These are phyloP conservation scores for Trichoderma koningiopsis DNA, from an alignment of 2,329 filamentous ascomycete species.

Conservation along the genomic window DNA sequence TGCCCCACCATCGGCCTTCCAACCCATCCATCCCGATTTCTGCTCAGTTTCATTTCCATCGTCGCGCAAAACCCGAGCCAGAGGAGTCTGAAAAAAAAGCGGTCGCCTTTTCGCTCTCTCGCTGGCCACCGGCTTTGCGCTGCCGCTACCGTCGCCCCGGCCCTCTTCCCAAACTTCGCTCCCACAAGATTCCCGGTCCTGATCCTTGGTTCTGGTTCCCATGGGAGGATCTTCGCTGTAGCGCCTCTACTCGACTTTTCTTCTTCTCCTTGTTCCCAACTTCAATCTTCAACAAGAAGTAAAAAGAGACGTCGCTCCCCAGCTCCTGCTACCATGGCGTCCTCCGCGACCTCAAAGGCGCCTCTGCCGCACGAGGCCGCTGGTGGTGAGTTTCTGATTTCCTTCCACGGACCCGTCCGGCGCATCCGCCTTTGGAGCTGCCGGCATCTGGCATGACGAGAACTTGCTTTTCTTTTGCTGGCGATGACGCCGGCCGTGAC, in stretches of 20 bases:
- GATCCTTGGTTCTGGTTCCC: not conserved
- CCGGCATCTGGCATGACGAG: not conserved
- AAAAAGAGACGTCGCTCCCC: not conserved
- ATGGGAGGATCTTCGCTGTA: not conserved
- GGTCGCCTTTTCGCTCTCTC: not conserved
- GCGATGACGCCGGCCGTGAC: not conserved
- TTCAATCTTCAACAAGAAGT: not conserved
- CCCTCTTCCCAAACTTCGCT: constrained; percentile 20
- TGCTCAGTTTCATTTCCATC: not conserved
- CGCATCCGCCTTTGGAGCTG: constrained; percentile 6
- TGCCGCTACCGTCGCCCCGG: constrained; percentile 19
- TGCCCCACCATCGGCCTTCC: constrained; percentile 22
- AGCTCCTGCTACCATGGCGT: constrained; percentile 26
- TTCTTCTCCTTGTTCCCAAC: not conserved
- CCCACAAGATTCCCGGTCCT: constrained; percentile 12
- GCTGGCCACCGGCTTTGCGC: constrained; percentile 19
- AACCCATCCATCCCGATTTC: not conserved
- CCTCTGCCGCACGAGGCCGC: constrained; percentile 25
- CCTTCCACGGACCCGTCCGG: constrained; percentile 1
- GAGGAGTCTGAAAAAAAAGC: constrained; percentile 4
- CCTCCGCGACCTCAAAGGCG: constrained; percentile 25
- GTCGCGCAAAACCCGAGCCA: constrained; percentile 15
- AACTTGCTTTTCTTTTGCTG: not conserved
- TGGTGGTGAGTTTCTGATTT: constrained; percentile 25
- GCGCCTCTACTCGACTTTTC: not conserved